phyloP scores from a whole-genome alignment of 2,329 filamentous ascomycete genomes.

The Colletotrichum lindemuthianum region DNA sequence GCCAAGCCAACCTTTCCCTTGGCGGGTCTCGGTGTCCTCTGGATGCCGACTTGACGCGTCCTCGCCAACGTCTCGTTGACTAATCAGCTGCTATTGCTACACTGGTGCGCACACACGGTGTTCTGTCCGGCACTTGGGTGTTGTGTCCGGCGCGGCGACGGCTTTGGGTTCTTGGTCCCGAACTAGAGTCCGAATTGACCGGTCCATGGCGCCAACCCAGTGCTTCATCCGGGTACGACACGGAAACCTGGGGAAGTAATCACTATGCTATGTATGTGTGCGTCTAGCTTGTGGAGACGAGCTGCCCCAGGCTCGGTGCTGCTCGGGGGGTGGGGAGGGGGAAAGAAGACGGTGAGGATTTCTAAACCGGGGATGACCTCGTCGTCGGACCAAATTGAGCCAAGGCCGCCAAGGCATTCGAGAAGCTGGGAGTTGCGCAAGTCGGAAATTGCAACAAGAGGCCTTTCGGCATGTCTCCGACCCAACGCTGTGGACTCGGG shows the following conservation, averaged over 20 bases:
- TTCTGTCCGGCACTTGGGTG: conserved; percentile 1
- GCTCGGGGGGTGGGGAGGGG: background rate
- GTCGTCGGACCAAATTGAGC: background rate
- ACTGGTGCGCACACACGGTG: background rate
- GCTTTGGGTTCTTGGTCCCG: conserved; percentile 1
- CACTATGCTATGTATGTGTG: too few relatives aligned
- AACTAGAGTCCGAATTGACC: too few relatives aligned
- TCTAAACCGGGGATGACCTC: background rate
- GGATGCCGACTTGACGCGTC: too few relatives aligned
- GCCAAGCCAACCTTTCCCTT: too few relatives aligned
- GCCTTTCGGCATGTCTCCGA: background rate
- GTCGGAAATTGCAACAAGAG: conserved; percentile 9
- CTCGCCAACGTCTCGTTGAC: too few relatives aligned
- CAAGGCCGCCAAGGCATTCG: conserved; percentile 21
- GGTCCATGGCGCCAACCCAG: too few relatives aligned
- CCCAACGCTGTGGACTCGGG: background rate
- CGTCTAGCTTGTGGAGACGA: background rate
- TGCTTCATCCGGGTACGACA: too few relatives aligned
- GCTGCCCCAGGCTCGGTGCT: background rate
- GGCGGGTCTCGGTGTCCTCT: too few relatives aligned
- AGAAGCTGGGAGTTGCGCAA: background rate
- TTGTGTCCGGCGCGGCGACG: background rate
- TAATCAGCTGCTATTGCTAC: too few relatives aligned
- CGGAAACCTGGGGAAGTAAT: too few relatives aligned
- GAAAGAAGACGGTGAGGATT: background rate